These are phyloP conservation scores for Chimonanthus salicifolius DNA, from an alignment of 164 flowering plant genomes.

Conservation along the genomic window DNA sequence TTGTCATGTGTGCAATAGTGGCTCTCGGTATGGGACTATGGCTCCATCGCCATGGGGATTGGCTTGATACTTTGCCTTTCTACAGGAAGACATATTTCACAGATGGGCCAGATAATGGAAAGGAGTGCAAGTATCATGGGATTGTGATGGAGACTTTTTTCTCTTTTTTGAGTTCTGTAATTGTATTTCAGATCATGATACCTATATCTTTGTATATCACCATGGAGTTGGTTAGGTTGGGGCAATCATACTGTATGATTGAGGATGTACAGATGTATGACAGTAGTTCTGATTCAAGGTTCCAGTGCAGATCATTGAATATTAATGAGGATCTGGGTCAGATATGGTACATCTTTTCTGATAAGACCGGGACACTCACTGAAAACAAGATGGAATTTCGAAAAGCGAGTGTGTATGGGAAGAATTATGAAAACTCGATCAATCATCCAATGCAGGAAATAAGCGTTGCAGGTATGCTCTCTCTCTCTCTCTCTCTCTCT, in stretches of 20 bases:
- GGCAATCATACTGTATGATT: conserved; percentile 94
- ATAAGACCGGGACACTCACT: conserved; percentile 89
- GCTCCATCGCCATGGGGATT: conserved; percentile 49
- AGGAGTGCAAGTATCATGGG: conserved; percentile 60
- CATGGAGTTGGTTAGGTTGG: conserved; percentile 91
- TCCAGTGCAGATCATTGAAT: conserved; percentile 91
- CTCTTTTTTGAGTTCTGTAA: conserved; percentile 84
- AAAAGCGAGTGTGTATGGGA: conserved; percentile 66
- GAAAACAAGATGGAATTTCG: conserved; percentile 93
- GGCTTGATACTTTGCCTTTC: conserved; percentile 76
- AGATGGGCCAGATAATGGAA: conserved; percentile 31
- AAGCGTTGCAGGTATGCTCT: conserved; percentile 16
- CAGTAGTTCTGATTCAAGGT: conserved; percentile 51
- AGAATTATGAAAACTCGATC: conserved; percentile 38
- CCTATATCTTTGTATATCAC: conserved; percentile 91
- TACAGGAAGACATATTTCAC: conserved; percentile 55
- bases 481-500: not conserved
- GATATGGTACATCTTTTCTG: conserved; percentile 78
- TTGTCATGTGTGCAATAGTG: conserved; percentile 73
- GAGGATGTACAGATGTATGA: conserved; percentile 76
- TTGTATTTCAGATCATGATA: conserved; percentile 95
- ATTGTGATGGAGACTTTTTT: conserved; percentile 73
- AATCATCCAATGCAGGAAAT: conserved; percentile 32
- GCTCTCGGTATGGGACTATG: conserved; percentile 78
- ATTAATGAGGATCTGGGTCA: conserved; percentile 96